phyloP scores from a whole-genome alignment of 805 yeast genomes.

The Zygosaccharomyces rouxii region DNA sequence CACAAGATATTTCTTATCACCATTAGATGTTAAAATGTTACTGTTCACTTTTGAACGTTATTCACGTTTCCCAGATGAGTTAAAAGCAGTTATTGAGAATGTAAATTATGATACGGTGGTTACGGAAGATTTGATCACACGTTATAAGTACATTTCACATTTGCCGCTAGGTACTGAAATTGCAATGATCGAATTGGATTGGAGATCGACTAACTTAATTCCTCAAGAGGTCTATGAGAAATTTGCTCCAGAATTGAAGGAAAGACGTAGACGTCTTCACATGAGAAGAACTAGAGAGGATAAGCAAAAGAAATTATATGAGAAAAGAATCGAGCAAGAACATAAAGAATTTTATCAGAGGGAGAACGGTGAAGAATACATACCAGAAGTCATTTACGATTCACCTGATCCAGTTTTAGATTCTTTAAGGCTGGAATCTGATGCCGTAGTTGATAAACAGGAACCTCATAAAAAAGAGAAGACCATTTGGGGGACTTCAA shows the following conservation, averaged over 20 bases:
- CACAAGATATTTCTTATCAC: constrained; percentile 64
- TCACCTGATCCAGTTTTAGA: constrained; percentile 1
- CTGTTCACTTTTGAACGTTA: constrained; percentile 58
- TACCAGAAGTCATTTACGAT: constrained; percentile 5
- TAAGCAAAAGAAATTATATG: constrained; percentile 50
- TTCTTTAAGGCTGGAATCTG: not conserved
- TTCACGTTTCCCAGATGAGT: constrained; percentile 59
- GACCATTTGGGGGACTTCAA: constrained; percentile 74
- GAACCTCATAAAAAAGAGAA: constrained; percentile 33
- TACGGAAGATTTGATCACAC: constrained; percentile 52
- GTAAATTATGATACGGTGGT: constrained; percentile 62
- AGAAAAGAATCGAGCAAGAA: constrained; percentile 53
- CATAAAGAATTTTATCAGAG: constrained; percentile 54
- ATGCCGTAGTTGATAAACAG: constrained; percentile 11
- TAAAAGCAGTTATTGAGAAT: constrained; percentile 63
- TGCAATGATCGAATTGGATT: constrained; percentile 80
- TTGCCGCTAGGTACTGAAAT: constrained; percentile 81
- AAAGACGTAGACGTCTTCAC: constrained; percentile 49
- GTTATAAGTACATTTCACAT: constrained; percentile 72
- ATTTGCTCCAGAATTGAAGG: constrained; percentile 53
- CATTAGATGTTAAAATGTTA: constrained; percentile 74
- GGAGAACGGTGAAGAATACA: constrained; percentile 45
- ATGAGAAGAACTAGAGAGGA: constrained; percentile 57
- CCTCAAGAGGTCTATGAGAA: constrained; percentile 42
- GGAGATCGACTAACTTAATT: constrained; percentile 49